Evolutionary conservation across 768 basidiomycete genomes (phyloP), one percentile per base, ranked within the genome.

Genomic region (Mycena maculata): DNA sequence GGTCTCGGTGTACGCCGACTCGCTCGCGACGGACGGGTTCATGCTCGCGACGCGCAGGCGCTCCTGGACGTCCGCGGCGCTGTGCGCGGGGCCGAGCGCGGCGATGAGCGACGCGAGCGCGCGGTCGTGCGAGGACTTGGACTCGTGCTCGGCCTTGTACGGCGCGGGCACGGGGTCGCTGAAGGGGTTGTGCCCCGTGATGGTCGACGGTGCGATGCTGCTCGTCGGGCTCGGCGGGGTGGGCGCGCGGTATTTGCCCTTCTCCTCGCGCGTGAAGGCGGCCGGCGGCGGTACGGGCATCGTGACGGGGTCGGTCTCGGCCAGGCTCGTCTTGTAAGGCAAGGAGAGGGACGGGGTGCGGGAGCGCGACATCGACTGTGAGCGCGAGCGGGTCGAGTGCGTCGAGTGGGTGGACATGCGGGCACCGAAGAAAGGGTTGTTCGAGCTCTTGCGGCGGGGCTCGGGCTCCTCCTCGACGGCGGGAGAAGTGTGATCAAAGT

Each of bases 81-180:
- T 74, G 2, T 83, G 78, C 38, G 55, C 9, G 9, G 65, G 45
- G 4, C 89, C 84, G 45, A 92, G 83, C n/a, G 88, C 90, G 23
- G 88, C 90, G 63, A 92, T 85, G 56, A 92, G 81, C n/a, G 88
- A 89, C 73, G 82, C 83, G 70, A 92, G 77, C 18, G 90, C 89
- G 48, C 82, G 84, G 57, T 87, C 83, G 52, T 82, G 61, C 39
- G 62, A 55, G 47, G 4, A 39, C 16, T 60, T 31, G 23, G 60
- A 63, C 18, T 7, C 4, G 42, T 86, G 67, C 80, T 84, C 15
- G 80, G 75, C n/a, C 75, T 75, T 18, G 85, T 83, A 3, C 20
- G 57, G 65, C 23, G 61, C 47, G 11, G 56, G 25, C 12, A 62
- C 50, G 31, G 65, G 61, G 47, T 70, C 65, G 23, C 23, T 59